Evolutionary conservation across 805 yeast species (phyloP), one percentile per base, ranked within the genome.

Genomic region (Hanseniaspora lindneri): DNA sequence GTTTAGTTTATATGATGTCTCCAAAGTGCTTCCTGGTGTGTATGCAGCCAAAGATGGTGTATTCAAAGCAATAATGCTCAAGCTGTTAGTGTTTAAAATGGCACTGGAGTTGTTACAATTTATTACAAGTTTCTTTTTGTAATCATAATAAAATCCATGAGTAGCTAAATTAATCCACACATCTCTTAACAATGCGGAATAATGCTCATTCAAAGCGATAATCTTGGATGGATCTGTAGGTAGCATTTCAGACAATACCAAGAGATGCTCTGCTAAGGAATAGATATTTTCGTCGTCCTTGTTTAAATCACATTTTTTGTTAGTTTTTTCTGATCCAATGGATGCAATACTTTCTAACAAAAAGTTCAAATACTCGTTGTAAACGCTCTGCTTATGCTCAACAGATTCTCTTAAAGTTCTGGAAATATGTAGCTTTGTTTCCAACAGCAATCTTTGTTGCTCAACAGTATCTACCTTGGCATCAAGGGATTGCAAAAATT

Each of bases 111-210:
- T 16, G 20, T 32, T 20, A 19, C 39, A 39, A 14, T 46, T 46
- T 13, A 30, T 25, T 4, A 39, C 57, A 74, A 72, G n/a, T 65
- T 64, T 49, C 66, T 64, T 14, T 76, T 72, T 58, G 79, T 67
- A 13, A 69, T 67, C 0, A 49, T 69, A 69, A n/a, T 77, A 73
- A 60, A 79, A 86, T 0, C 98, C 98, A 63, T 92, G 95, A 24
- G 88, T 83, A 3, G 80, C 89, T 72, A 92, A 70, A 58, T 89
- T 92, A 62, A 85, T 86, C 99, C 99, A 92, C 39, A 86, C 77
- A 62, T 92, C 83, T 58, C 94, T 74, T 68, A 89, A 85, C 51
- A 79, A 67, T 40, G 49, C 37, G 2, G 32, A 27, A 24, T 34
- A 16, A 17, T 39, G 37, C 1, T 23, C 14, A 17, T 46, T 41